Evolutionary conservation across 2,329 filamentous ascomycete genomes (phyloP).

Genomic region (Neofusicoccum umdonicola): DNA sequence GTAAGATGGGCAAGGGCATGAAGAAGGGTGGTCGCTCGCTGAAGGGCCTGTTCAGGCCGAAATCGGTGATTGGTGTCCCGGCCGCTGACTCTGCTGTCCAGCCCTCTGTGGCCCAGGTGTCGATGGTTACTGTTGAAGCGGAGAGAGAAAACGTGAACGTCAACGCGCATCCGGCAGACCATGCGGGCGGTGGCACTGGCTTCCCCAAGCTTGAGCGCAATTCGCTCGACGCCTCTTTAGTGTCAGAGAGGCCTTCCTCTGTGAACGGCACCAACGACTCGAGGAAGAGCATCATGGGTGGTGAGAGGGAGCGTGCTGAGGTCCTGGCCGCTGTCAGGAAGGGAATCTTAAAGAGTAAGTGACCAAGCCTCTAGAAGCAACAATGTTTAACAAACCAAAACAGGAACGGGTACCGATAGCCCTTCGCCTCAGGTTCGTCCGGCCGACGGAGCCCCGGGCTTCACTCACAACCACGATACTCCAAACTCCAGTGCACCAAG

Average conservation of each 20-base stretch:
- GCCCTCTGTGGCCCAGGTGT: slow-evolving; percentile 78
- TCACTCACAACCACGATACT: slow-evolving; percentile 63
- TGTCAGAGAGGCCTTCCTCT: slow-evolving; percentile 45
- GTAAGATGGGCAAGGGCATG: slow-evolving; percentile 99
- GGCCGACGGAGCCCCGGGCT: slow-evolving; percentile 51
- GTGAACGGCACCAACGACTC: slow-evolving; percentile 48
- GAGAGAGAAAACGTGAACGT: slow-evolving; percentile 83
- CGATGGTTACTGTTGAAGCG: slow-evolving; percentile 93
- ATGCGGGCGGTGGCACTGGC: slow-evolving; percentile 69
- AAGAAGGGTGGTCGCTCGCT: slow-evolving; percentile 90
- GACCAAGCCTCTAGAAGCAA: background rate
- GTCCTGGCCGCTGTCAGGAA: slow-evolving; percentile 90
- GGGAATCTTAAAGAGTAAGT: slow-evolving; percentile 87
- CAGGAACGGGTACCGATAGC: slow-evolving; percentile 59
- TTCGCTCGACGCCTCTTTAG: slow-evolving; percentile 64
- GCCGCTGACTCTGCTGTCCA: slow-evolving; percentile 66
- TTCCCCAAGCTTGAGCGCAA: slow-evolving; percentile 84
- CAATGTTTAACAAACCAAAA: slow-evolving; percentile 32
- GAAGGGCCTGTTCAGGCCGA: slow-evolving; percentile 91
- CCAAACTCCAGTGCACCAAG: slow-evolving; percentile 83
- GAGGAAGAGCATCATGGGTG: slow-evolving; percentile 86
- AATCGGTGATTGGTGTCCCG: slow-evolving; percentile 79
- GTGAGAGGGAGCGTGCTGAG: slow-evolving; percentile 86
- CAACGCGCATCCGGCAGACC: slow-evolving; percentile 65
- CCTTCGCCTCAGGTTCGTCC: slow-evolving; percentile 68